These are phyloP conservation scores for Yamadazyma kanchanaburiensis DNA, from an alignment of 1,139 yeast genomes.

Conservation along the genomic window DNA sequence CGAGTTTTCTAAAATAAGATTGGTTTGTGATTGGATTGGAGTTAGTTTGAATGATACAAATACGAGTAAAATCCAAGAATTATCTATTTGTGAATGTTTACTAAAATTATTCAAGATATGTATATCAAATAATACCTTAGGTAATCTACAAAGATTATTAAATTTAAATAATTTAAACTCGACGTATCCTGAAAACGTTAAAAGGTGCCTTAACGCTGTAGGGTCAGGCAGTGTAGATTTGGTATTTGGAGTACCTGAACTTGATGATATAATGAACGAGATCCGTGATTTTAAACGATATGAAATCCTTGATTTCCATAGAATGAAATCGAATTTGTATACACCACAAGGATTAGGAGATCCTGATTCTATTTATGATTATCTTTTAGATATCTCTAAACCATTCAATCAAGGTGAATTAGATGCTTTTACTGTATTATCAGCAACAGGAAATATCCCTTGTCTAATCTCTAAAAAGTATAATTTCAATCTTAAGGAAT, in stretches of 20 bases:
- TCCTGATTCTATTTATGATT: conserved; percentile 7
- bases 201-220: no score
- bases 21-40: conserved; percentile 30
- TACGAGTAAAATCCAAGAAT: conserved; percentile 11
- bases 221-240: not conserved
- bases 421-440: conserved; percentile 26
- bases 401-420: conserved; percentile 3
- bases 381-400: conserved; percentile 21
- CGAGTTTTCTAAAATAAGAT: conserved; percentile 25
- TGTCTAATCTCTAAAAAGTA: conserved; percentile 37
- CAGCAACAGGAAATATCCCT: conserved; percentile 41
- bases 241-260: conserved; percentile 2
- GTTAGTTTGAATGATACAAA: conserved; percentile 12
- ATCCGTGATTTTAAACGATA: conserved; percentile 1
- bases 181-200: no score
- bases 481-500: conserved; percentile 25
- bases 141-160: conserved; percentile 6
- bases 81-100: conserved; percentile 21
- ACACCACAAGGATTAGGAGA: conserved; percentile 1
- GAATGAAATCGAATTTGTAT: conserved; percentile 1
- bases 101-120: conserved; percentile 21
- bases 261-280: conserved; percentile 3
- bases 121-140: conserved; percentile 11
- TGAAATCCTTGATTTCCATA: conserved; percentile 5
- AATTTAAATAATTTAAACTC: conserved; percentile 7